Percentiles rank a stretch among this genome's conserved stretches.
phyloP scores from a whole-genome alignment of 306 rosid genomes.

The Cyamopsis tetragonoloba region DNA sequence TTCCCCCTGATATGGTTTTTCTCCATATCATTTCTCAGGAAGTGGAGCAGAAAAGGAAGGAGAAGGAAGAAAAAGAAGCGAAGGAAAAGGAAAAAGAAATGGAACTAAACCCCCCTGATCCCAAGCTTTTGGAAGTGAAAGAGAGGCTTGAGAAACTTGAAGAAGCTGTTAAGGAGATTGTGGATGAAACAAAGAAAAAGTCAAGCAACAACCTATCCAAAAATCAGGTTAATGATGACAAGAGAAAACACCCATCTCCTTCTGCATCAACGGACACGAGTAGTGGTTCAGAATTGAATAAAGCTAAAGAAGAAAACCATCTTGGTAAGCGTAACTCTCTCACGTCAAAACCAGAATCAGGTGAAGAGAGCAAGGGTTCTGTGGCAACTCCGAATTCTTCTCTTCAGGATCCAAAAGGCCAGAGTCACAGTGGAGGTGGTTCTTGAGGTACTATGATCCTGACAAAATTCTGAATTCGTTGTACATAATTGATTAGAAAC shows the following conservation, averaged over 20 bases:
- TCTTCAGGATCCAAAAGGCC: constrained; percentile 31
- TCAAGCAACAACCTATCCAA: constrained; percentile 16
- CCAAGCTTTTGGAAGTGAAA: constrained; percentile 61
- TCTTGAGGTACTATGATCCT: constrained; percentile 36
- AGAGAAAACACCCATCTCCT: constrained; percentile 24
- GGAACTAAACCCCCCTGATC: constrained; percentile 45
- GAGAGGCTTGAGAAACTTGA: constrained; percentile 79
- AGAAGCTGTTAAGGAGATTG: constrained; percentile 72
- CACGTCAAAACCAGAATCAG: constrained; percentile 28
- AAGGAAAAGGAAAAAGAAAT: constrained; percentile 51
- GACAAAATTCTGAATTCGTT: constrained; percentile 15
- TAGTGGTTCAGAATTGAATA: constrained; percentile 29
- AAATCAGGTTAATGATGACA: constrained; percentile 27
- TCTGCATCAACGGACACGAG: constrained; percentile 28
- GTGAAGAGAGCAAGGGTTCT: constrained; percentile 25
- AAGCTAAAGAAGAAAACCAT: constrained; percentile 28
- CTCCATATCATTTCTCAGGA: constrained; percentile 47
- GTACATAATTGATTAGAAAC: constrained; percentile 17
- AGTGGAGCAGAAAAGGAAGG: constrained; percentile 61
- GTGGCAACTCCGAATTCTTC: constrained; percentile 28
- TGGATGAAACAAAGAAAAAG: constrained; percentile 52
- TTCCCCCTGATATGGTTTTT: constrained; percentile 16
- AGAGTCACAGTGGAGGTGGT: constrained; percentile 29
- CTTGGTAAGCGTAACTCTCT: constrained; percentile 26
- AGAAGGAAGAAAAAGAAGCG: constrained; percentile 56